These are phyloP conservation scores for Teunomyces stri DNA, from an alignment of 805 yeast species.

Conservation along the genomic window DNA sequence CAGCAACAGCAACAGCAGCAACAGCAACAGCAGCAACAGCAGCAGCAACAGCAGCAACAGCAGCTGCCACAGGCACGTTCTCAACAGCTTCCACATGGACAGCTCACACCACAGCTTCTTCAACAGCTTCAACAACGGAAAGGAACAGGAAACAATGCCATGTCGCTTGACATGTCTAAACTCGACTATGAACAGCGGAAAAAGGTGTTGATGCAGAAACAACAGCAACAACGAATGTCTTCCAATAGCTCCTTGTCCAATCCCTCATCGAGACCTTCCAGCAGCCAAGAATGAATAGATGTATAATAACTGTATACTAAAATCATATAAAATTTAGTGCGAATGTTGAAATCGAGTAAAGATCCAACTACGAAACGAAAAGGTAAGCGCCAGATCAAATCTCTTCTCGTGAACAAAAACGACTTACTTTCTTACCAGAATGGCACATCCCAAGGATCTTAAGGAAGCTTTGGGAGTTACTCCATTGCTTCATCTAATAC, in stretches of 20 bases:
- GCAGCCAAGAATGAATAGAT: conserved; percentile 2
- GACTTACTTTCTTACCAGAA: neutral
- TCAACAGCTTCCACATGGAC: conserved; percentile 6
- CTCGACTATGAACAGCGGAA: conserved; percentile 38
- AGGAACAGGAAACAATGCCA: conserved; percentile 4
- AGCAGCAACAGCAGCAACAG: neutral
- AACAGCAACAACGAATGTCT: conserved; percentile 21
- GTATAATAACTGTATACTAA: conserved; percentile 3
- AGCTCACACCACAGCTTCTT: conserved; percentile 6
- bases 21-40: conserved; percentile 10
- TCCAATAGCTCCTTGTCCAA: neutral
- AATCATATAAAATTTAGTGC: neutral
- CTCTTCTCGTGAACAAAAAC: neutral
- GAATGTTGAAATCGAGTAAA: neutral
- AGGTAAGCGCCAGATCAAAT: neutral
- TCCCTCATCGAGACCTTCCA: neutral
- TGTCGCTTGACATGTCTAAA: conserved; percentile 22
- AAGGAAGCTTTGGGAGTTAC: conserved; percentile 23
- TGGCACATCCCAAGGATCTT: conserved; percentile 16
- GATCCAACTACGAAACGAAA: too few species aligned
- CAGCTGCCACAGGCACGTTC: conserved; percentile 3
- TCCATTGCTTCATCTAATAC: conserved; percentile 29
- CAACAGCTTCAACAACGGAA: conserved; percentile 11
- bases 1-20: conserved; percentile 11
- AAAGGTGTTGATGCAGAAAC: conserved; percentile 32